Evolutionary conservation across 441 rosid genomes (phyloP), one percentile per base, ranked within the genome.

Genomic region (Lepidium campestre): DNA sequence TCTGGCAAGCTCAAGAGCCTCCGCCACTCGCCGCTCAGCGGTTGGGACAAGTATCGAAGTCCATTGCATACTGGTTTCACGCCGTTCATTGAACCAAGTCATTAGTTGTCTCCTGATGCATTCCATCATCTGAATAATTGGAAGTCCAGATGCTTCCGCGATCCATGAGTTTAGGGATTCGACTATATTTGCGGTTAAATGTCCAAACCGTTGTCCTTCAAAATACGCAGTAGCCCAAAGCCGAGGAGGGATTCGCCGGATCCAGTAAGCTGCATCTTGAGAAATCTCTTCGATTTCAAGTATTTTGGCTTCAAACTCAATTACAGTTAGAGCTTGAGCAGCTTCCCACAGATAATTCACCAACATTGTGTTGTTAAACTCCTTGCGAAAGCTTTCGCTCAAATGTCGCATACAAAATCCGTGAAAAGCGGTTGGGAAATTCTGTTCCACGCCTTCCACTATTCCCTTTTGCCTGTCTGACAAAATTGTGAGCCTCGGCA

Each of bases 51-150:
- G 97, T 57, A 87, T 87, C 10, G 96, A 86, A 57, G 90, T 86
- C 97, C 97, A 93, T 36, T 93, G 96, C 96, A 91, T 83, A 55
- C 97, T 89, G 48, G 87, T 84, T 72, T 93, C 99, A 1, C 96
- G 84, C 23, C 95, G 89, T 67, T 91, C 96, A 13, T 89, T 93
- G 79, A 90, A 90, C 97, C 98, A 93, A 57, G 94, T 88, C 97
- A 93, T 93, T 29, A 90, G 83, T 75, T 93, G 97, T 79, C 98
- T 83, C 77, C 96, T 82, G 55, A 93, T 89, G 76, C 96, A 89
- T 73, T 91, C 97, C 96, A 89, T 89, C 98, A 93, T 93, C 85
- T 89, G 97, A 72, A 90, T 86, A 25, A 93, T 87, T 0, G 98
- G 98, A 76, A 89, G 98, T 20, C 98, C 99, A 1, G 96, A 88